Conservation (phyloP, 805 yeast species). For the Metschnikowia cubensis region DNA sequence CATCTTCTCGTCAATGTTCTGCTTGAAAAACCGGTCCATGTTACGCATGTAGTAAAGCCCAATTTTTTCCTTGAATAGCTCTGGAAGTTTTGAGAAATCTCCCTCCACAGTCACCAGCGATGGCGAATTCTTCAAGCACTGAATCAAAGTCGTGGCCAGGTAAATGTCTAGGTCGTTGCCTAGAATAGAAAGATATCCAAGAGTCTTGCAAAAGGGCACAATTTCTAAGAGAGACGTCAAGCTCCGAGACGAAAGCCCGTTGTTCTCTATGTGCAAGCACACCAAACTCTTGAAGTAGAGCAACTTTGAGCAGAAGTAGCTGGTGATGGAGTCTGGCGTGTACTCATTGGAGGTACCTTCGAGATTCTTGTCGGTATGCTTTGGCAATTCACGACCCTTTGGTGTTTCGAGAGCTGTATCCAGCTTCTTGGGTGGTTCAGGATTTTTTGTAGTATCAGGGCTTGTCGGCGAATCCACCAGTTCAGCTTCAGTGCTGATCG, state of each 20-base stretch:
- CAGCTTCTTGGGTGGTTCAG: no score
- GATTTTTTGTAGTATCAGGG: background rate
- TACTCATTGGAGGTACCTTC: background rate
- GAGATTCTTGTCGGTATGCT: no score
- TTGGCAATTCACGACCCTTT: no score
- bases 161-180: slow-evolving; percentile 62
- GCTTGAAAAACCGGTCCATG: slow-evolving; percentile 53
- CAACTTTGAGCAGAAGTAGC: slow-evolving; percentile 55
- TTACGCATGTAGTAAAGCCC: slow-evolving; percentile 81
- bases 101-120: slow-evolving; percentile 67
- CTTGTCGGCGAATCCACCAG: background rate
- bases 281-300: slow-evolving; percentile 64
- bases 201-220: slow-evolving; percentile 60
- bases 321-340: slow-evolving; percentile 34
- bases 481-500: background rate
- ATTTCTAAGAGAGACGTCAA: slow-evolving; percentile 61
- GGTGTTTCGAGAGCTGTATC: no score
- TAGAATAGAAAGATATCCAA: slow-evolving; percentile 64
- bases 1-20: slow-evolving; percentile 26
- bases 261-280: slow-evolving; percentile 69
- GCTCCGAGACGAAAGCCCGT: slow-evolving; percentile 53
- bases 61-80: slow-evolving; percentile 60
- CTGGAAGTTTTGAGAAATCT: slow-evolving; percentile 59
- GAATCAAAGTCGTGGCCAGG: slow-evolving; percentile 61
- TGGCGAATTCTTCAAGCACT: slow-evolving; percentile 62